Evolutionary conservation across 345 rosid genomes (phyloP).

Genomic region (Eucalyptus polyanthemos): DNA sequence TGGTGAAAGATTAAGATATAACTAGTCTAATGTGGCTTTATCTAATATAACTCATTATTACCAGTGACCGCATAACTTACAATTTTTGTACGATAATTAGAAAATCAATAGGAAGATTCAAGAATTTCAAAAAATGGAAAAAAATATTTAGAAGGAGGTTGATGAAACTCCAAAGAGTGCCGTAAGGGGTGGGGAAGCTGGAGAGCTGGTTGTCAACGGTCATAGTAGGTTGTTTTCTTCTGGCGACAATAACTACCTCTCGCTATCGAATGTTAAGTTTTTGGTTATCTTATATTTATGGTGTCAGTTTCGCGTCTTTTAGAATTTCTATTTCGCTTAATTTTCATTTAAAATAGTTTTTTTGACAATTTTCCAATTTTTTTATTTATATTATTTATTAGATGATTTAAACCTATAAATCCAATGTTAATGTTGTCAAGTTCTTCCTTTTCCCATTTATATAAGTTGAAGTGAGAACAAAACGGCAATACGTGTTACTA

Average conservation of each 20-base stretch:
- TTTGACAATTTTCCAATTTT: neutral
- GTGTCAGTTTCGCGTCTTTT: neutral
- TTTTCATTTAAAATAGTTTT: too few species aligned
- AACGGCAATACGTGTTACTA: too few species aligned
- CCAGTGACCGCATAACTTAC: accelerated
- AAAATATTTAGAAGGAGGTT: neutral
- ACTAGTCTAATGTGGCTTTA: neutral
- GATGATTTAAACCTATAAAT: neutral
- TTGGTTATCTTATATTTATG: too few species aligned
- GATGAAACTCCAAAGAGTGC: neutral
- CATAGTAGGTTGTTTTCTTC: neutral
- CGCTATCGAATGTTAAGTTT: too few species aligned
- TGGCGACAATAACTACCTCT: too few species aligned
- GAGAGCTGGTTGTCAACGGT: neutral
- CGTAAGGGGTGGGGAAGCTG: neutral
- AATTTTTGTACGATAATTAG: too few species aligned
- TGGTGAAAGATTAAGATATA: neutral
- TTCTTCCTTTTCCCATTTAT: neutral
- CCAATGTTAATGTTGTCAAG: neutral
- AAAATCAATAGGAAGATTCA: neutral
- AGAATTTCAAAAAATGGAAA: neutral
- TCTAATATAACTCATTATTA: too few species aligned
- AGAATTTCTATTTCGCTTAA: neutral
- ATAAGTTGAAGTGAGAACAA: neutral
- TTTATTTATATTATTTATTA: too few species aligned